Percentiles rank a stretch among this genome's conserved stretches.
phyloP scores from a whole-genome alignment of 345 rosid species.

The Melaleuca quinquenervia region DNA sequence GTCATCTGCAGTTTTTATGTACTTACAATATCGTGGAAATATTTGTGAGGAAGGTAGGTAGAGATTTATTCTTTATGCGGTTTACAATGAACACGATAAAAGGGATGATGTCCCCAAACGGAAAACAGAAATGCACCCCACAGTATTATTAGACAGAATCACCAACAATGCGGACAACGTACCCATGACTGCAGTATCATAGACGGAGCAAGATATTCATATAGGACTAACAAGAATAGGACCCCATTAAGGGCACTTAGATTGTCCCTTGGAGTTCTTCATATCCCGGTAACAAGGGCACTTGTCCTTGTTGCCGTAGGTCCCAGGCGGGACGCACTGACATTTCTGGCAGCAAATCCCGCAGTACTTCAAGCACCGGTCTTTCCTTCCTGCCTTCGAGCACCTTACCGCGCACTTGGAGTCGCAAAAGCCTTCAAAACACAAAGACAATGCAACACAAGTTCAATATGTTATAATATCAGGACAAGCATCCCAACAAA shows the following conservation, averaged over 20 bases:
- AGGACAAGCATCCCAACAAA: neutral
- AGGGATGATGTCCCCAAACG: neutral
- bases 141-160: neutral
- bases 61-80: neutral
- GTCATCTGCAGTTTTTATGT: neutral
- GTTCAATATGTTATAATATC: too few relatives aligned
- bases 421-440: conserved; percentile 12
- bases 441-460: neutral
- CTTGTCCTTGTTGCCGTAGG: conserved; percentile 50
- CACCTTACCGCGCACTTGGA: conserved; percentile 47
- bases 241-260: conserved; percentile 50
- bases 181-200: neutral
- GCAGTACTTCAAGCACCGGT: conserved; percentile 67
- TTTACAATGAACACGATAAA: neutral
- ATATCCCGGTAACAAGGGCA: conserved; percentile 62
- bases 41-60: neutral
- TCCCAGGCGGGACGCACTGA: conserved; percentile 74
- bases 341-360: conserved; percentile 59
- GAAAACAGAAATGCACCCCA: neutral
- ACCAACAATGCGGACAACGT: neutral
- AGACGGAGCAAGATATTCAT: neutral
- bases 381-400: conserved; percentile 33
- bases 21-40: neutral
- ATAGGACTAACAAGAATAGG: neutral
- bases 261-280: conserved; percentile 31